Evolutionary conservation across 2,329 filamentous ascomycete species (phyloP).

Genomic region (Xylariaceae sp.): DNA sequence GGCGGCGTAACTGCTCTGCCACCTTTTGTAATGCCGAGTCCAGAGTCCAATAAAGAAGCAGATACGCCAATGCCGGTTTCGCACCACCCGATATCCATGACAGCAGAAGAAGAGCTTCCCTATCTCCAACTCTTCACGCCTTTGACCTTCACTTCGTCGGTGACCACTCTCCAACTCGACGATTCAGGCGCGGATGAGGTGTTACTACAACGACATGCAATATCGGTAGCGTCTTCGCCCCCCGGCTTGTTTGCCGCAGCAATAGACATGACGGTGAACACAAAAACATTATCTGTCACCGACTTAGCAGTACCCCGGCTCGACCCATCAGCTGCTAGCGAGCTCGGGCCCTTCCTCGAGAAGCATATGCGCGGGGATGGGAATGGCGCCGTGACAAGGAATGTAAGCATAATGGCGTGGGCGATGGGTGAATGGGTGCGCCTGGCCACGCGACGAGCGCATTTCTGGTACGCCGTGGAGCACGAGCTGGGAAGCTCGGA

Average conservation of each 20-base stretch:
- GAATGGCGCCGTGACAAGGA: slow-evolving; percentile 45
- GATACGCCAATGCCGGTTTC: slow-evolving; percentile 43
- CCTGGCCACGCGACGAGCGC: slow-evolving; percentile 53
- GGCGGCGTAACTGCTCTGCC: slow-evolving; percentile 26
- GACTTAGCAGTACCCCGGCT: slow-evolving; percentile 50
- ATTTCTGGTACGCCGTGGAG: slow-evolving; percentile 56
- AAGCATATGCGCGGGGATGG: slow-evolving; percentile 34
- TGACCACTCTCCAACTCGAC: slow-evolving; percentile 43
- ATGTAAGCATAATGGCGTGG: slow-evolving; percentile 58
- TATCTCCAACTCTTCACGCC: slow-evolving; percentile 69
- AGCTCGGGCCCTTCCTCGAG: slow-evolving; percentile 51
- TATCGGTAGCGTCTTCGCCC: slow-evolving; percentile 45
- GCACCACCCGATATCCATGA: slow-evolving; percentile 60
- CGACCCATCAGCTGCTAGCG: slow-evolving; percentile 52
- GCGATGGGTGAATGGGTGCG: slow-evolving; percentile 65
- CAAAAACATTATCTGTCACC: slow-evolving; percentile 44
- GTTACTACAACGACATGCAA: slow-evolving; percentile 49
- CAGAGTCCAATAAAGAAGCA: slow-evolving; percentile 28
- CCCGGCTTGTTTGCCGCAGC: slow-evolving; percentile 53
- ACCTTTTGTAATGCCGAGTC: slow-evolving; percentile 13
- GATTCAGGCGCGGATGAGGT: slow-evolving; percentile 24
- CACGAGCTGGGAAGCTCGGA: slow-evolving; percentile 38
- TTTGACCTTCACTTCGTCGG: slow-evolving; percentile 53
- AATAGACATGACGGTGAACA: slow-evolving; percentile 54
- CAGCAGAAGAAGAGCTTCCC: slow-evolving; percentile 58